phyloP scores from a whole-genome alignment of 2,329 filamentous ascomycete species.

The Cercospora sesami region DNA sequence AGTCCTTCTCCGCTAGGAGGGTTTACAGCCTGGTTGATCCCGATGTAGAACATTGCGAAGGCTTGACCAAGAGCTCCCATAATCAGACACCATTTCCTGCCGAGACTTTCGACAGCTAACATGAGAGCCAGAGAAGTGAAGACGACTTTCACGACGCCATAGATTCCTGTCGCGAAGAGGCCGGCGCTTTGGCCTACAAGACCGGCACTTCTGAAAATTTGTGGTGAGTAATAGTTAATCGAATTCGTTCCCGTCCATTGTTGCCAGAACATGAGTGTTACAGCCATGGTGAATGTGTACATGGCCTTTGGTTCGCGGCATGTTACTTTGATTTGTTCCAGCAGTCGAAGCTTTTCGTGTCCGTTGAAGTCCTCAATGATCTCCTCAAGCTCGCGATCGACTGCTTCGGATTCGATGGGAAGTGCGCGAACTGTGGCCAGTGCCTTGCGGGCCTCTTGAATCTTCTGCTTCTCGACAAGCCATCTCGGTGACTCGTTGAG shows the following conservation, averaged over 20 bases:
- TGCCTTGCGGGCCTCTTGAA: constrained; percentile 47
- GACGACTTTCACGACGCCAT: constrained; percentile 50
- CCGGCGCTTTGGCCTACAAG: constrained; percentile 42
- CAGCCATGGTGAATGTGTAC: constrained; percentile 45
- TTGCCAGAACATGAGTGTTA: constrained; percentile 45
- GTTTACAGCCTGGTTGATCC: constrained; percentile 40
- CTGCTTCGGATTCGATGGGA: constrained; percentile 39
- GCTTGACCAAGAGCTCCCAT: constrained; percentile 46
- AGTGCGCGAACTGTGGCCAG: constrained; percentile 44
- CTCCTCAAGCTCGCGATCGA: constrained; percentile 46
- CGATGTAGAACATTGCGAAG: constrained; percentile 48
- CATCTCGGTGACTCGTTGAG: constrained; percentile 56
- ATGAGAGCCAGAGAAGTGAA: constrained; percentile 47
- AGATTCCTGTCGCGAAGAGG: constrained; percentile 50
- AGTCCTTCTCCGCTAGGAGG: constrained; percentile 47
- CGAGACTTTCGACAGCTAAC: constrained; percentile 49
- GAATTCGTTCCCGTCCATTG: constrained; percentile 40
- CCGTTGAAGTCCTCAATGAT: constrained; percentile 49
- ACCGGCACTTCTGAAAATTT: constrained; percentile 48
- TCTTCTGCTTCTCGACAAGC: constrained; percentile 55
- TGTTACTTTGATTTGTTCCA: constrained; percentile 42
- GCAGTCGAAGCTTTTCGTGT: constrained; percentile 45
- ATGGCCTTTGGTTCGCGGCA: constrained; percentile 43
- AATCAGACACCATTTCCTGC: constrained; percentile 48
- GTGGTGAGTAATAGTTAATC: constrained; percentile 48